Conservation (phyloP, 1,139 yeast genomes). For the Yamadazyma blattariae region DNA sequence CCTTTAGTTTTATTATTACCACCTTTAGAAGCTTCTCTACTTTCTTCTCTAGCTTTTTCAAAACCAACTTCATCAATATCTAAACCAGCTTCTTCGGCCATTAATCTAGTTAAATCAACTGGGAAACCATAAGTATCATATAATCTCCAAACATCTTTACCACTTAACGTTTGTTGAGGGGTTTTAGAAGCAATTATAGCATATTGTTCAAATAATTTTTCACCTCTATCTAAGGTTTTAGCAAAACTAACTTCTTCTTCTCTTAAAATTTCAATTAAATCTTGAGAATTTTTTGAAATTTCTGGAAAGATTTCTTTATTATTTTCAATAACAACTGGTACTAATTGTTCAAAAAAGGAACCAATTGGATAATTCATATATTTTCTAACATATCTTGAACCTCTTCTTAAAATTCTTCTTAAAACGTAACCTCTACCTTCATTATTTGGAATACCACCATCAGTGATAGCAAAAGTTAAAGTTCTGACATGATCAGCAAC, state of each 20-base stretch:
- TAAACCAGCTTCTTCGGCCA: conserved; percentile 98
- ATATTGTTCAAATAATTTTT: conserved; percentile 89
- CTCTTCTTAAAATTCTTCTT: conserved; percentile 96
- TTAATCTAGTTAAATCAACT: conserved; percentile 91
- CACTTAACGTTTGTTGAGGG: conserved; percentile 74
- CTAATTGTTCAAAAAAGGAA: conserved; percentile 83
- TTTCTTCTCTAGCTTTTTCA: conserved; percentile 82
- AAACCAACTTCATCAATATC: conserved; percentile 89
- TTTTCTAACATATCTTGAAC: conserved; percentile 94
- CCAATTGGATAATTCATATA: conserved; percentile 96
- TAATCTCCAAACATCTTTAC: conserved; percentile 96
- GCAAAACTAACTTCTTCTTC: conserved; percentile 96
- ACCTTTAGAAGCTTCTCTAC: conserved; percentile 94
- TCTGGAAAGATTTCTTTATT: conserved; percentile 91
- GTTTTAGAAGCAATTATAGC: conserved; percentile 79
- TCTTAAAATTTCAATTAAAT: conserved; percentile 84
- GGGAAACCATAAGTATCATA: conserved; percentile 99
- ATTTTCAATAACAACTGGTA: conserved; percentile 90
- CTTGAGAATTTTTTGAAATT: conserved; percentile 64
- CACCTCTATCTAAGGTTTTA: conserved; percentile 96
- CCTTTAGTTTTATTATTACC: conserved; percentile 63
- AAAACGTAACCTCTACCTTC: conserved; percentile 98
- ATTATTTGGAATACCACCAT: conserved; percentile 98
- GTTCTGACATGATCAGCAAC: conserved; percentile 98
- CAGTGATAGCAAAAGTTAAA: conserved; percentile 90